Percentiles rank a stretch among this genome's conserved stretches.
Evolutionary conservation across 768 basidiomycete genomes (phyloP).

Genomic region (Termitomyces sp.): DNA sequence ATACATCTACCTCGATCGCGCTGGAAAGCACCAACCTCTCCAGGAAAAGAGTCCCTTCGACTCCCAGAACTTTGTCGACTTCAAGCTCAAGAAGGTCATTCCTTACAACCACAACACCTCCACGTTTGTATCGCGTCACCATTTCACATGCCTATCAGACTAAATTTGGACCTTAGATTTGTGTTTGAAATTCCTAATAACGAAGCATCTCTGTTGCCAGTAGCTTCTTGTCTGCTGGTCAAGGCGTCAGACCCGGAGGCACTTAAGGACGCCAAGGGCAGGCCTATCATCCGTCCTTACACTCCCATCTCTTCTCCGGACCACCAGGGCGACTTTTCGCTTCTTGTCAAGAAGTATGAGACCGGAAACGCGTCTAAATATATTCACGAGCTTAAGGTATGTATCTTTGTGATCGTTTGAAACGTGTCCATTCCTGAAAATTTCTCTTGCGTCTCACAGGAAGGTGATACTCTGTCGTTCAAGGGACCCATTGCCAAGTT

Average conservation of each 20-base stretch:
- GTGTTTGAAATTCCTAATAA: conserved; percentile 79
- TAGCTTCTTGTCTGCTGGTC: conserved; percentile 78
- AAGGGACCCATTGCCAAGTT: conserved; percentile 93
- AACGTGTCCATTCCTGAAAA: not conserved
- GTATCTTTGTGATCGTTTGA: not conserved
- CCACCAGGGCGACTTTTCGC: conserved; percentile 67
- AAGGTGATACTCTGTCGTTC: conserved; percentile 79
- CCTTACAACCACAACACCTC: conserved; percentile 96
- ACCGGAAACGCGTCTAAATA: conserved; percentile 82
- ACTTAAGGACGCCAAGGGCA: conserved; percentile 74
- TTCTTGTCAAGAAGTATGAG: conserved; percentile 86
- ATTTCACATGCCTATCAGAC: not conserved
- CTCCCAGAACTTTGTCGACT: conserved; percentile 71
- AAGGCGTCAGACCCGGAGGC: conserved; percentile 68
- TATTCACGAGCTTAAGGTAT: conserved; percentile 71
- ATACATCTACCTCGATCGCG: conserved; percentile 51
- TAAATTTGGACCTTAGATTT: conserved; percentile 46
- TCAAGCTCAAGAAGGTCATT: conserved; percentile 77
- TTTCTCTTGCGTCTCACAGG: conserved; percentile 27
- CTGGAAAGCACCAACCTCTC: conserved; percentile 24
- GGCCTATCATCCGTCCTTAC: conserved; percentile 88
- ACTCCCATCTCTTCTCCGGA: conserved; percentile 87
- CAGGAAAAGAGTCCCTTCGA: conserved; percentile 72
- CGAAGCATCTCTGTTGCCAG: conserved; percentile 73
- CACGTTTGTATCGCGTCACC: conserved; percentile 43